Base-by-base conservation (phyloP, 2,329 filamentous ascomycete species). In the Curvularia verruculosa region DNA sequence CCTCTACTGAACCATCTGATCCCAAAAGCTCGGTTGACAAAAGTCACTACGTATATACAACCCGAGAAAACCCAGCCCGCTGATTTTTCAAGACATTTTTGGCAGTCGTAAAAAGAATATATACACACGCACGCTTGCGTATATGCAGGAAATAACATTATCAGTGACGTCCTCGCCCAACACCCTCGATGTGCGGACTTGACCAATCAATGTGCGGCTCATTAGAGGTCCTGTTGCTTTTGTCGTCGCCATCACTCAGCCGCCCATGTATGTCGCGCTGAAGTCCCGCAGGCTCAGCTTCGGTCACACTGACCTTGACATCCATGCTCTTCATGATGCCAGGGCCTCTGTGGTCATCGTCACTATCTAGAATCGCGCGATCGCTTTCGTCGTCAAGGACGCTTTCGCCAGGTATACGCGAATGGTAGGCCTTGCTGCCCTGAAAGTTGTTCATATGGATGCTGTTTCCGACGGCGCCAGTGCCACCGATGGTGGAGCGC, bases 321-420 rank as follows among this genome's bases (percentile, higher is more conserved):
- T 65, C 54, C 12, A 65, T 70, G 0, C 67, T 70, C 48, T 69
- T 69, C 52, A 61, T 61, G 13, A 71, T 71, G 7, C 68, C 66
- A 4, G 52, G 26, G 1, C 53, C 41, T 26, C 67, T 67, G 19
- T 59, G 54, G n/a, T 66, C 65, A 2, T 60, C 60, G 0, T 67
- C 63, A 5, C 65, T 59, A n/a, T 37, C 10, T n/a, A 71, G 26
- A 5, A 71, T 70, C 2, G 66, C 67, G 12, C 65, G 62, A 54
- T 71, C 68, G 47, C 68, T 71, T 18, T 70, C 67, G 34, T 64
- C 63, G n/a, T 69, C 66, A 1, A 70, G 48, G n/a, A 63, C 49
- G 13, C 63, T 68, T 28, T 71, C 68, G 6, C 63, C 61, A 5
- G 58, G 61, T 21, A 65, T 29, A 5, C 63, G 59, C 36, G 59